These are phyloP conservation scores for Fusarium bactridioides DNA, from an alignment of 2,329 filamentous ascomycete genomes.

Conservation along the genomic window DNA sequence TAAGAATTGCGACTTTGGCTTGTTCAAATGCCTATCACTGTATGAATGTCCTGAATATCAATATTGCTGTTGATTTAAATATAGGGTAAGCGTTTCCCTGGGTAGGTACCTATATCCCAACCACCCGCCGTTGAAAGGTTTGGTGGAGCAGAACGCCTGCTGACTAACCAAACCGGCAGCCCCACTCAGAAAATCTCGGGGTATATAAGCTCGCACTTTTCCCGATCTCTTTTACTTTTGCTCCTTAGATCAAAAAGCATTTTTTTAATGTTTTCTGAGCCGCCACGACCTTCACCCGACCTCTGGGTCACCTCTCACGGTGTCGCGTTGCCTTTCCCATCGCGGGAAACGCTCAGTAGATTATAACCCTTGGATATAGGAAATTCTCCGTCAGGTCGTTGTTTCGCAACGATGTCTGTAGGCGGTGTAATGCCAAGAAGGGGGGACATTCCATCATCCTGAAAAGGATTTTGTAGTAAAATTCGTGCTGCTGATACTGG, in stretches of 20 bases:
- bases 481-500: background rate
- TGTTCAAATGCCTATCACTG: background rate
- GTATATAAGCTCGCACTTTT: slow-evolving; percentile 37
- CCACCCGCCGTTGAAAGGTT: background rate
- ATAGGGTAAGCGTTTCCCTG: background rate
- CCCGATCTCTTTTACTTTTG: slow-evolving; percentile 48
- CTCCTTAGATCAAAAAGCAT: slow-evolving; percentile 69
- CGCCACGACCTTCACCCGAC: slow-evolving; percentile 68
- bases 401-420: slow-evolving; percentile 48
- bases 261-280: slow-evolving; percentile 52
- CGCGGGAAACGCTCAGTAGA: slow-evolving; percentile 65
- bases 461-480: slow-evolving; percentile 29
- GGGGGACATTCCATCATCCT: slow-evolving; percentile 58
- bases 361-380: slow-evolving; percentile 67
- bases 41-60: background rate
- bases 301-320: slow-evolving; percentile 53
- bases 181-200: slow-evolving; percentile 30
- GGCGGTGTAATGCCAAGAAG: slow-evolving; percentile 67
- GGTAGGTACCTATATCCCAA: background rate
- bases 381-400: slow-evolving; percentile 63
- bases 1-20: background rate
- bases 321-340: slow-evolving; percentile 68
- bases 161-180: slow-evolving; percentile 27
- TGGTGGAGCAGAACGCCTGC: background rate
- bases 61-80: background rate